Conservation (phyloP, 2,329 filamentous ascomycete genomes). For the Lachnellula arida region DNA sequence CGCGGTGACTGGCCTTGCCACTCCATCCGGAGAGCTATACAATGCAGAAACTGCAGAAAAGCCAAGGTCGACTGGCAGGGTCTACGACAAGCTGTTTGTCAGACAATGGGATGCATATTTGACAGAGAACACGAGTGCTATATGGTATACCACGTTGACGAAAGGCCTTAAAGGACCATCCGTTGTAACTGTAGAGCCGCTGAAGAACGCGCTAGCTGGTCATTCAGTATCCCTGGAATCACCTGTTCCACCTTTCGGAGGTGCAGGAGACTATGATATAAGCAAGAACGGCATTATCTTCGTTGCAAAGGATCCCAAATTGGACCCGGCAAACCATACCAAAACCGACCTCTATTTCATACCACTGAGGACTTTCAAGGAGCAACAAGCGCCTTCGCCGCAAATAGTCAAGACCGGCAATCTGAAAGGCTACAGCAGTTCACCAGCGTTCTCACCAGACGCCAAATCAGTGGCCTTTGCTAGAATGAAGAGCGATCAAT, state of each 20-base stretch:
- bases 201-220: conserved; percentile 59
- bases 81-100: conserved; percentile 72
- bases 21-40: conserved; percentile 63
- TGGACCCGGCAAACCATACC: conserved; percentile 70
- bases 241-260: conserved; percentile 75
- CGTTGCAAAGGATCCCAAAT: conserved; percentile 52
- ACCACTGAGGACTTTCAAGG: conserved; percentile 56
- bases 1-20: conserved; percentile 59
- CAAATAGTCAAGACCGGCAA: conserved; percentile 52
- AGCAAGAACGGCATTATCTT: conserved; percentile 62
- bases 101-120: conserved; percentile 81
- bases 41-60: conserved; percentile 58
- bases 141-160: conserved; percentile 66
- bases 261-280: conserved; percentile 75
- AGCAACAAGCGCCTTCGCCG: conserved; percentile 45
- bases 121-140: conserved; percentile 61
- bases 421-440: conserved; percentile 59
- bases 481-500: conserved; percentile 70
- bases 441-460: conserved; percentile 69
- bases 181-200: conserved; percentile 37
- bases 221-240: conserved; percentile 47
- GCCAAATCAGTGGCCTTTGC: conserved; percentile 70
- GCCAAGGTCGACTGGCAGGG: conserved; percentile 57
- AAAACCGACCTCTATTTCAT: conserved; percentile 78
- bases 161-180: conserved; percentile 24